Percentiles rank a stretch among this genome's conserved stretches.
Evolutionary conservation across 2,329 filamentous ascomycete species (phyloP).

Genomic region (Talaromyces verruculosus): DNA sequence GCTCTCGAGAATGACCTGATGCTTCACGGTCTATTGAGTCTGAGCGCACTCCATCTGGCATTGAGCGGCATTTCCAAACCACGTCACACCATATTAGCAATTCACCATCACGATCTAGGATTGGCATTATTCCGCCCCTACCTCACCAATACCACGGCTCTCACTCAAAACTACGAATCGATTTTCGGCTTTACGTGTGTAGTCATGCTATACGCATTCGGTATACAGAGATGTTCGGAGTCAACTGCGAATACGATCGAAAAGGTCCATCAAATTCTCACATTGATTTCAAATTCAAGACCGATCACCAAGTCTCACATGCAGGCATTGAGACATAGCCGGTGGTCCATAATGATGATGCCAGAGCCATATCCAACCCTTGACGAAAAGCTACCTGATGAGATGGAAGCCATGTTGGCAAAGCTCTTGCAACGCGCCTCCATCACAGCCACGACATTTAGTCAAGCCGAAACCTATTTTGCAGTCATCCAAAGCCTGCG

Average conservation of each 20-base stretch:
- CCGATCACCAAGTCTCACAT: conserved; percentile 9
- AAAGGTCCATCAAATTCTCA: conserved; percentile 17
- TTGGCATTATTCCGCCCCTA: conserved; percentile 10
- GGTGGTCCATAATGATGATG: conserved; percentile 15
- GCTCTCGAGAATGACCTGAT: conserved; percentile 18
- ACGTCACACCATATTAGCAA: conserved; percentile 16
- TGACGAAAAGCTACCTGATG: conserved; percentile 2
- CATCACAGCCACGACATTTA: not conserved
- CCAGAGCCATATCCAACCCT: conserved; percentile 4
- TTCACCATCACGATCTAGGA: conserved; percentile 13
- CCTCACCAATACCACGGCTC: conserved; percentile 4
- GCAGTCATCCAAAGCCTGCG: conserved; percentile 11
- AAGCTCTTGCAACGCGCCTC: conserved; percentile 3
- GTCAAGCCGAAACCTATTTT: conserved; percentile 3
- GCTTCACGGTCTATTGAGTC: conserved; percentile 15
- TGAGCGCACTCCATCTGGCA: conserved; percentile 18
- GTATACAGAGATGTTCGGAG: conserved; percentile 18
- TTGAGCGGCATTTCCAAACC: conserved; percentile 2
- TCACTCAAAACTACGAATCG: conserved; percentile 6
- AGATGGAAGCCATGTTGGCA: conserved; percentile 17
- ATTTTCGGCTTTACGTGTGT: conserved; percentile 16
- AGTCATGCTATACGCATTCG: conserved; percentile 16
- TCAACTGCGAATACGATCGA: conserved; percentile 11
- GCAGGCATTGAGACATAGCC: not conserved
- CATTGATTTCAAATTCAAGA: conserved; percentile 6